Evolutionary conservation across 306 rosid species (phyloP).

Genomic region (Quercus wislizeni): DNA sequence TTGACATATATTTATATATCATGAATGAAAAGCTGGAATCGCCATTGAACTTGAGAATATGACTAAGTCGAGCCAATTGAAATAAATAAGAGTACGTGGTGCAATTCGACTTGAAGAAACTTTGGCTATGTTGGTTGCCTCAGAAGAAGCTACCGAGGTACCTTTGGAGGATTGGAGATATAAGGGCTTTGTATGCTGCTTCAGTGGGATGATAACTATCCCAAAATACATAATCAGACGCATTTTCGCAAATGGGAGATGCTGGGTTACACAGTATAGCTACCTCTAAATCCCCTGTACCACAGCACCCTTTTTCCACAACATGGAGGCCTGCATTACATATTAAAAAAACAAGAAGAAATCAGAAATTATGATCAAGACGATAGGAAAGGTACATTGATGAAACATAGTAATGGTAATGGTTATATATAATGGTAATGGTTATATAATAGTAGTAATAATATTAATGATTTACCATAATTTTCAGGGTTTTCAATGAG

Average conservation of each 20-base stretch:
- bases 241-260: constrained; percentile 31
- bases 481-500: constrained; percentile 42
- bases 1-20: too few species aligned
- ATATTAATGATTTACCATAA: constrained; percentile 32
- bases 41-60: too few species aligned
- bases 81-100: too few species aligned
- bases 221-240: constrained; percentile 29
- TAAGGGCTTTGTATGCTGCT: constrained; percentile 29
- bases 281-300: constrained; percentile 64
- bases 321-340: constrained; percentile 41
- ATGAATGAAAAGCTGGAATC: too few species aligned
- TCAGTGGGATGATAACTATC: constrained; percentile 78
- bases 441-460: too few species aligned
- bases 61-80: too few species aligned
- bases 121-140: too few species aligned
- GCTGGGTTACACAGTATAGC: constrained; percentile 51
- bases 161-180: constrained; percentile 20
- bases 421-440: background rate
- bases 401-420: background rate
- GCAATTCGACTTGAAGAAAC: background rate
- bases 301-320: constrained; percentile 59
- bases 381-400: background rate
- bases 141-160: constrained; percentile 14
- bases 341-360: background rate
- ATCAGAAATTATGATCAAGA: background rate